Evolutionary conservation across 257 asterid genomes (phyloP).

Genomic region (Mentha longifolia): DNA sequence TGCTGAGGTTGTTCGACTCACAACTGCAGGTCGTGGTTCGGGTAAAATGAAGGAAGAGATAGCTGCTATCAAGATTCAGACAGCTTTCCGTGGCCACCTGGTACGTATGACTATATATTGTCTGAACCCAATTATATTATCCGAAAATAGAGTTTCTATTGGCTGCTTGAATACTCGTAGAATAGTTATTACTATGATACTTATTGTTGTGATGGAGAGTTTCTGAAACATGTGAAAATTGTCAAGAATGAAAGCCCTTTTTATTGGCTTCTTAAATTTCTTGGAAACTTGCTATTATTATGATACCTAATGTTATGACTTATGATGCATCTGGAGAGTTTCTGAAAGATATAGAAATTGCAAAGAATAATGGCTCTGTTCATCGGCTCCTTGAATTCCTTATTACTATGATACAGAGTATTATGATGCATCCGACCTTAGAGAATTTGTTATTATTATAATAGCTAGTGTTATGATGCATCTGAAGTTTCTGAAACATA

Average conservation of each 20-base stretch:
- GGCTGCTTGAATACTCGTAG: neutral
- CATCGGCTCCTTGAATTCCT: no score
- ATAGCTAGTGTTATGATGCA: no score
- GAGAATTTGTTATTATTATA: no score
- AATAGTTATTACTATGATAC: neutral
- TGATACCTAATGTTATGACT: neutral
- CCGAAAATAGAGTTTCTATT: neutral
- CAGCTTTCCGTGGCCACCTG: constrained; percentile 79
- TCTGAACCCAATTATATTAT: neutral
- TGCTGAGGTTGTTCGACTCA: constrained; percentile 85
- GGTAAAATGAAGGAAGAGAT: constrained; percentile 74
- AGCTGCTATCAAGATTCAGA: constrained; percentile 83
- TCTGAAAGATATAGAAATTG: neutral
- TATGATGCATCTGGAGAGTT: neutral
- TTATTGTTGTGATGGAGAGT: neutral
- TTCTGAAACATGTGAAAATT: no score
- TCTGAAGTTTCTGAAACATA: no score
- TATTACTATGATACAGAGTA: no score
- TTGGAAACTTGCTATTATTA: neutral
- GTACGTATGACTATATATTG: constrained; percentile 38
- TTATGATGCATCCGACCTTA: no score
- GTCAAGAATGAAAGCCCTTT: no score
- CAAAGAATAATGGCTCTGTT: no score
- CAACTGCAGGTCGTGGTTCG: constrained; percentile 47
- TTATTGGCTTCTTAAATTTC: neutral